Evolutionary conservation across 2,329 filamentous ascomycete species (phyloP).

Genomic region (Passalora sequoiae): DNA sequence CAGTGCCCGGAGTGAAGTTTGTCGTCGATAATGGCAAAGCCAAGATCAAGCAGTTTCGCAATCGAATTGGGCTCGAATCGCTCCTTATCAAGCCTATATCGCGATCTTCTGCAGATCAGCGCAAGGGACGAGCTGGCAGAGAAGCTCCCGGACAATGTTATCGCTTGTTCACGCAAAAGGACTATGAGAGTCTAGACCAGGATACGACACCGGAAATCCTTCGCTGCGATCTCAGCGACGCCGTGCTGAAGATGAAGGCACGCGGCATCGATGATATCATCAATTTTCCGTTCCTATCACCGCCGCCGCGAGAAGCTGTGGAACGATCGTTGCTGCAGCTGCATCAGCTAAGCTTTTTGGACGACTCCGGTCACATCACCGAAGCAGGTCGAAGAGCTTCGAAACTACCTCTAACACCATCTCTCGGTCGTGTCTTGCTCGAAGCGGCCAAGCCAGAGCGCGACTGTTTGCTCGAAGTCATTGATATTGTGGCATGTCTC

Average conservation of each 20-base stretch:
- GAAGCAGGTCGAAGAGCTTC: slow-evolving; percentile 70
- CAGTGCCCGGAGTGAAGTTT: slow-evolving; percentile 84
- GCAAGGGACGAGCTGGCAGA: slow-evolving; percentile 85
- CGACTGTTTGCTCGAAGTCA: slow-evolving; percentile 72
- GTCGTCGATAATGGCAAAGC: slow-evolving; percentile 92
- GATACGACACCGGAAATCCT: slow-evolving; percentile 83
- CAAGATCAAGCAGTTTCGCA: slow-evolving; percentile 87
- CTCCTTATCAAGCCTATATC: slow-evolving; percentile 87
- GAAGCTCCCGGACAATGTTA: slow-evolving; percentile 88
- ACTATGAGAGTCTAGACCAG: slow-evolving; percentile 65
- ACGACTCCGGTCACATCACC: slow-evolving; percentile 68
- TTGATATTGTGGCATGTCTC: slow-evolving; percentile 73
- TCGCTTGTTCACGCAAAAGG: slow-evolving; percentile 76
- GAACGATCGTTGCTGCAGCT: slow-evolving; percentile 79
- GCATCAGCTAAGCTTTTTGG: slow-evolving; percentile 69
- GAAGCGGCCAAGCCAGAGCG: slow-evolving; percentile 66
- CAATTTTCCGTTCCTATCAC: slow-evolving; percentile 78
- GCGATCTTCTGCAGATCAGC: slow-evolving; percentile 85
- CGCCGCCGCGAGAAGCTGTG: slow-evolving; percentile 69
- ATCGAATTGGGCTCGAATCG: slow-evolving; percentile 80
- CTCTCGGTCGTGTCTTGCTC: slow-evolving; percentile 75
- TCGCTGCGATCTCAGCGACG: slow-evolving; percentile 79
- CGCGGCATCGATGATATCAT: slow-evolving; percentile 77
- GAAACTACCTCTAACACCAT: slow-evolving; percentile 73
- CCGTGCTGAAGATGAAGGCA: slow-evolving; percentile 89